Base-by-base conservation (phyloP, 352 stramenopile species). In the Globisporangium cystogenes region DNA sequence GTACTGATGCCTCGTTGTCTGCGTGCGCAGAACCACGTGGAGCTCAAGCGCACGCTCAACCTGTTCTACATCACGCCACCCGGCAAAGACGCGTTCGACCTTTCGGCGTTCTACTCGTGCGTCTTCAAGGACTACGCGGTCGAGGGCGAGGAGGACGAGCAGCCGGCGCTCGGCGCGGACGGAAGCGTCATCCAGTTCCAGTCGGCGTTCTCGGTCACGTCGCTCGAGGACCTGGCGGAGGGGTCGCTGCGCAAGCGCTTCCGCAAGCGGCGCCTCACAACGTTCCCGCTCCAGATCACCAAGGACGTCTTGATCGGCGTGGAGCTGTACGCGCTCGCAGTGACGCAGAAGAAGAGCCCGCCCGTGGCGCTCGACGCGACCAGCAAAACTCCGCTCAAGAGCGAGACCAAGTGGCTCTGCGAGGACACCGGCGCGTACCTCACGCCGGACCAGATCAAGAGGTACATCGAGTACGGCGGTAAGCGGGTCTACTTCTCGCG, bases 321-420 rank as follows among this genome's bases (percentile, higher is more conserved):
- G 11, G 83, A 91, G 40, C 24, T 93, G 20, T 93, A 91, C 53
- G 67, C 78, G 1, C 57, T 89, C 11, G 67, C 68, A 5, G 64
- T 93, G 29, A 51, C 64, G 4, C 81, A 91, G 60, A 63, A 67
- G 27, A 91, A 91, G 53, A 82, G 67, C 26, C 72, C 65, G 7
- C 74, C 83, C 0, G 59, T 91, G 18, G 59, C 74, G 23, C 57
- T 93, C 16, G 77, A 91, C n/a, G 80, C 80, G 12, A 72, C 65
- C 16, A 90, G 76, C 11, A 93, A 93, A 51, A 65, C 50, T 7
- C 76, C 79, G n/a, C 65, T 93, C 16, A 87, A 88, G 66, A 78
- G 67, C 20, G 78, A 87, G 54, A 91, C 78, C 11, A 93, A 93
- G 53, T 93, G 83, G 83, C 73, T 93, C 33, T 93, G 83, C 48